phyloP scores from a whole-genome alignment of 2,329 filamentous ascomycete genomes.

The Seiridium unicorne region DNA sequence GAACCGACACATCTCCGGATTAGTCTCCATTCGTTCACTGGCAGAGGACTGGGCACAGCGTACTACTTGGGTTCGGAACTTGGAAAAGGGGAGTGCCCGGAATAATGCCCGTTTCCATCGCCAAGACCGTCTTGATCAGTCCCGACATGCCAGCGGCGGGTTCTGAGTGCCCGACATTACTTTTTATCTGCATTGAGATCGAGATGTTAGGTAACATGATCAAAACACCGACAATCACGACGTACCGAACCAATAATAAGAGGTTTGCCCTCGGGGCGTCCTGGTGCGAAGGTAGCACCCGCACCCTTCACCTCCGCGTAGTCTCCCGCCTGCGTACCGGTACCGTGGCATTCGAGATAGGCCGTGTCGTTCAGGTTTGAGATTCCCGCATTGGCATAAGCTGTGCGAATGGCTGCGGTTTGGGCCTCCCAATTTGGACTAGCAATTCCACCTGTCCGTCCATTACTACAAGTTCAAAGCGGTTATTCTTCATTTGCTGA shows the following conservation, averaged over 20 bases:
- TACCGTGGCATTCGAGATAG: constrained; percentile 26
- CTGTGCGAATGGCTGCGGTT: constrained; percentile 23
- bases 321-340: constrained; percentile 8
- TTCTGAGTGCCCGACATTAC: constrained; percentile 26
- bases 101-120: constrained; percentile 15
- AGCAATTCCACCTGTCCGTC: constrained; percentile 41
- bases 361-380: constrained; percentile 1
- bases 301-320: constrained; percentile 21
- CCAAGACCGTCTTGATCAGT: constrained; percentile 20
- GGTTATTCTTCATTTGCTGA: no score
- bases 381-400: constrained; percentile 22
- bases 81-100: neutral
- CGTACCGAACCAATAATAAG: constrained; percentile 19
- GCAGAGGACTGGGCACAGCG: neutral
- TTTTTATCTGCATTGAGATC: no score
- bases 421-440: constrained; percentile 38
- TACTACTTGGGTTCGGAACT: neutral
- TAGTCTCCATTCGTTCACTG: neutral
- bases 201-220: no score
- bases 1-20: no score
- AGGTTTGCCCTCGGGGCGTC: neutral
- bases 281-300: constrained; percentile 6
- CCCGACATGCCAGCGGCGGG: constrained; percentile 24
- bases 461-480: no score
- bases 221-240: no score